A percentile compares a stretch with the other conserved stretches of the same genome.
Conservation (phyloP, 2,329 filamentous ascomycete genomes). For the Nannizzia gypsea region DNA sequence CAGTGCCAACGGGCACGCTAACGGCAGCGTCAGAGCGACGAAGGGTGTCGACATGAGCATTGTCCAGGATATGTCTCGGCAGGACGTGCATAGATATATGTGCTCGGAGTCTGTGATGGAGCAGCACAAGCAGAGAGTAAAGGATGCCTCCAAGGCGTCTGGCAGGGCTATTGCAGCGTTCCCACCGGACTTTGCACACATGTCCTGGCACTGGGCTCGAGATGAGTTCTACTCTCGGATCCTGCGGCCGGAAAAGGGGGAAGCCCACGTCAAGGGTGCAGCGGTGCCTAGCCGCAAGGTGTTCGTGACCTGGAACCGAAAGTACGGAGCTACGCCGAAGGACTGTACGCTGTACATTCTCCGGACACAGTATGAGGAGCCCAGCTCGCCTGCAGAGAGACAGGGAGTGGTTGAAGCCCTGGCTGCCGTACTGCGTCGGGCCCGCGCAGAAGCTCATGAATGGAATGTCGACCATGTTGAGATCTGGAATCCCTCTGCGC, state of each 20-base stretch:
- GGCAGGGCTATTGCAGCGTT: conserved; percentile 49
- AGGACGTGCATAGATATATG: conserved; percentile 34
- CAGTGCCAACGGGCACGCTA: conserved; percentile 4
- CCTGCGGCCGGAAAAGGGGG: conserved; percentile 41
- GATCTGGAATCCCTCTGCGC: conserved; percentile 67
- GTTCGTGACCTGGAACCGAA: conserved; percentile 33
- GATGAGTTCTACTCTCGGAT: conserved; percentile 64
- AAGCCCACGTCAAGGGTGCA: conserved; percentile 57
- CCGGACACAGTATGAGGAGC: conserved; percentile 32
- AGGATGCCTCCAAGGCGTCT: conserved; percentile 31
- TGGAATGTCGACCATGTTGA: conserved; percentile 62
- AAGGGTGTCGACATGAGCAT: conserved; percentile 20
- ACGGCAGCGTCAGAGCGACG: neutral
- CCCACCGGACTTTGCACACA: conserved; percentile 53
- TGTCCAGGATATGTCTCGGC: conserved; percentile 23
- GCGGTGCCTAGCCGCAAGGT: conserved; percentile 40
- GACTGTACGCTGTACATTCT: conserved; percentile 34
- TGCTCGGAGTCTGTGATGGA: conserved; percentile 52
- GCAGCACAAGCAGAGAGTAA: conserved; percentile 53
- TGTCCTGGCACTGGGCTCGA: conserved; percentile 67
- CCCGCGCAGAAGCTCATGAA: conserved; percentile 55
- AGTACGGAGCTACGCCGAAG: conserved; percentile 26
- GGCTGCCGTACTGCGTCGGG: conserved; percentile 52
- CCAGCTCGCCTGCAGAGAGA: conserved; percentile 30
- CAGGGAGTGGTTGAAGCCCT: conserved; percentile 45